Evolutionary conservation across 306 rosid species (phyloP).

Genomic region (Morella rubra): DNA sequence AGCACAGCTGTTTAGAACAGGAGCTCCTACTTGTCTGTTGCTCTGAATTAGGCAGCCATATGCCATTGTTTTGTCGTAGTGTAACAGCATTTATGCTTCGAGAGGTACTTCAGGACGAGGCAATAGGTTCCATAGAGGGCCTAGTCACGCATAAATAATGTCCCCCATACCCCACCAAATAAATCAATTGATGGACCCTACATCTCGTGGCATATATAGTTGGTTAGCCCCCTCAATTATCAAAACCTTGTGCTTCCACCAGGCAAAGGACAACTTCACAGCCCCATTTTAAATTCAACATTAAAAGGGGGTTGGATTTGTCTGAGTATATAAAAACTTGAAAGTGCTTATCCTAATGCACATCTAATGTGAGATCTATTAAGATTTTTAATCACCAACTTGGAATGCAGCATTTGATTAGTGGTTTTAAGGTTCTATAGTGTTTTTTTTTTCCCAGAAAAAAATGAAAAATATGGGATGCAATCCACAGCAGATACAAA

Average conservation of each 20-base stretch:
- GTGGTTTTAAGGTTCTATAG: not conserved
- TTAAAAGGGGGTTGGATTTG: constrained; percentile 11
- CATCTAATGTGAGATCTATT: not conserved
- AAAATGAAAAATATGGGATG: too few relatives aligned
- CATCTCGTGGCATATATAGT: constrained; percentile 46
- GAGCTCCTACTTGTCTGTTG: not conserved
- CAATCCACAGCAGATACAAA: too few relatives aligned
- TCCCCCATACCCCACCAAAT: constrained; percentile 11
- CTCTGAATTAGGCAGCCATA: not conserved
- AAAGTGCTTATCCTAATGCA: not conserved
- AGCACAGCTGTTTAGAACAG: too few relatives aligned
- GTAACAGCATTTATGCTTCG: not conserved
- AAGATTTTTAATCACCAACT: not conserved
- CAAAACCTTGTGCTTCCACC: constrained; percentile 45
- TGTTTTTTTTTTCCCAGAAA: too few relatives aligned
- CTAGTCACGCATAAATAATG: constrained; percentile 42
- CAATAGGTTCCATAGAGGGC: not conserved
- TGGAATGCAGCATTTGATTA: not conserved
- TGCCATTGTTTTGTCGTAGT: not conserved
- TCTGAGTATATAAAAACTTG: constrained; percentile 2
- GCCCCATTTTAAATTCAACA: constrained; percentile 20
- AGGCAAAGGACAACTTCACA: constrained; percentile 34
- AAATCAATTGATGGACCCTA: constrained; percentile 44
- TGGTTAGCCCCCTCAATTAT: constrained; percentile 39
- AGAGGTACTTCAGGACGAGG: not conserved